Percentiles rank a stretch among this genome's conserved stretches.
phyloP scores from a whole-genome alignment of 495 filamentous ascomycete species.

The Tirmania nivea region DNA sequence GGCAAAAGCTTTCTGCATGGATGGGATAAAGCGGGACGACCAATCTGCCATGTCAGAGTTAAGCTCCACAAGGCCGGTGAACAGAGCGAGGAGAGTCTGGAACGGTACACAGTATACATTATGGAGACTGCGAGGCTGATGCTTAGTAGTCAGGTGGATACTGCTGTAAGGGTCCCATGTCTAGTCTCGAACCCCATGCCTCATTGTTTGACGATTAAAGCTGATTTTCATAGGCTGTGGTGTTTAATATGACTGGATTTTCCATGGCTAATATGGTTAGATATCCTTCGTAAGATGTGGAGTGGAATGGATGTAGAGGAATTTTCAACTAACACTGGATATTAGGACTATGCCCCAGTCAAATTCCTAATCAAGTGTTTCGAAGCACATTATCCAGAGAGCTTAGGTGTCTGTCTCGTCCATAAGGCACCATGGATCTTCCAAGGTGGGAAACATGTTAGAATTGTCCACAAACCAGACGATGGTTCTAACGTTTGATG shows the following conservation, averaged over 20 bases:
- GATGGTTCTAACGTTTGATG: not conserved
- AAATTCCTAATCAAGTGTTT: conserved; percentile 99
- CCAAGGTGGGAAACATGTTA: conserved; percentile 29
- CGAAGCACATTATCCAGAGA: conserved; percentile 95
- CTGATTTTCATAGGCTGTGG: conserved; percentile 34
- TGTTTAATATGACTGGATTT: conserved; percentile 93
- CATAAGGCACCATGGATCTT: conserved; percentile 97
- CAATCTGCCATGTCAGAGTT: conserved; percentile 71
- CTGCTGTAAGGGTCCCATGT: conserved; percentile 44
- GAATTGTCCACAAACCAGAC: too few relatives aligned
- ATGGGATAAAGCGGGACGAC: conserved; percentile 59
- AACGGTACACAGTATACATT: conserved; percentile 76
- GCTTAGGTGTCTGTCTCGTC: conserved; percentile 74
- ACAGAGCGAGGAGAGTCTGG: conserved; percentile 57
- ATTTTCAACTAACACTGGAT: not conserved
- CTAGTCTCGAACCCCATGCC: not conserved
- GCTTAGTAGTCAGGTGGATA: conserved; percentile 60
- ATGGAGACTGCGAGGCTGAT: conserved; percentile 85
- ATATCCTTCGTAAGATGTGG: not conserved
- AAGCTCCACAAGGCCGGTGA: conserved; percentile 60
- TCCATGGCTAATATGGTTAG: conserved; percentile 81
- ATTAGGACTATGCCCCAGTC: conserved; percentile 76
- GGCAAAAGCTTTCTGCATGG: conserved; percentile 95
- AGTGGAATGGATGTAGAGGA: not conserved
- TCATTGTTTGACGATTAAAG: conserved; percentile 9